Percentiles rank a stretch among this genome's conserved stretches.
Conservation (phyloP, 345 rosid genomes). For the Salix dunnii region DNA sequence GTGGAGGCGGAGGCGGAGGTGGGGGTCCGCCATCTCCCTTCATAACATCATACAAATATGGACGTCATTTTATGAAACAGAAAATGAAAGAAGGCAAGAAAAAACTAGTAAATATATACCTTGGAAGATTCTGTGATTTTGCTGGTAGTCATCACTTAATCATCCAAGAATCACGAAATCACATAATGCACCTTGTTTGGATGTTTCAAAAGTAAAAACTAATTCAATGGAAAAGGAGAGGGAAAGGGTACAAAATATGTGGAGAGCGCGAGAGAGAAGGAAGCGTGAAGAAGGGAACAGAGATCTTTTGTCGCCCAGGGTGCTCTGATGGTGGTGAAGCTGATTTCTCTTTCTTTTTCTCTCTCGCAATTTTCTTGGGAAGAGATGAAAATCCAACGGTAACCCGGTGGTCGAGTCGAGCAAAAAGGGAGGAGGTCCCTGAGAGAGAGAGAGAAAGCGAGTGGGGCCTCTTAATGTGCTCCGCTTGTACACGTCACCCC, state of each 20-base stretch:
- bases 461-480: slow-evolving; percentile 8
- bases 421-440: slow-evolving; percentile 13
- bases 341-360: background rate
- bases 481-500: slow-evolving; percentile 52
- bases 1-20: slow-evolving; percentile 13
- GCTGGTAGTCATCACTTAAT: background rate
- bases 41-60: background rate
- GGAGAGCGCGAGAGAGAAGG: background rate
- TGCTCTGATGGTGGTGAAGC: background rate
- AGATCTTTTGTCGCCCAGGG: background rate
- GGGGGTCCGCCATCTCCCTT: slow-evolving; percentile 14
- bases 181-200: background rate
- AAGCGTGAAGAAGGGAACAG: slow-evolving; percentile 1
- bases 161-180: slow-evolving; percentile 10
- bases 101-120: slow-evolving; percentile 14
- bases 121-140: slow-evolving; percentile 45
- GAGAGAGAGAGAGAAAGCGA: slow-evolving; percentile 22
- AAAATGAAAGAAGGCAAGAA: background rate
- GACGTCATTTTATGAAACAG: background rate
- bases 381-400: slow-evolving; percentile 20
- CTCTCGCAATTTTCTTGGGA: background rate
- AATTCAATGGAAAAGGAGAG: background rate
- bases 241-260: background rate
- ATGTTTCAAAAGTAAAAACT: too few species aligned
- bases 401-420: slow-evolving; percentile 39